Percentiles rank a stretch among this genome's conserved stretches.
These are phyloP conservation scores for Schwanniomyces vanrijiae DNA, from an alignment of 805 yeast genomes.

Conservation along the genomic window DNA sequence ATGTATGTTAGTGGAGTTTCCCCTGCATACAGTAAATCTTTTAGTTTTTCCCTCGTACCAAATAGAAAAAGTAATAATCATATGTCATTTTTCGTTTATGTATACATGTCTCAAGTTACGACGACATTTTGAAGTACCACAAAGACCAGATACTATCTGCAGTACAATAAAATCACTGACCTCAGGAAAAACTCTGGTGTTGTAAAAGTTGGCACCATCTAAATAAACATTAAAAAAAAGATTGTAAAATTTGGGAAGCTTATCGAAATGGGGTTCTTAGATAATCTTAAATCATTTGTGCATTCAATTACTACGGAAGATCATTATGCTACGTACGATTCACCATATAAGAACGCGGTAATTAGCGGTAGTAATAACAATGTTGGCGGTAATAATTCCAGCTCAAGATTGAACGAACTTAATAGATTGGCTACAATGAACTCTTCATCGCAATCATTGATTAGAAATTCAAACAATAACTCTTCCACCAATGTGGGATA, in stretches of 20 bases:
- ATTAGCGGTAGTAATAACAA: conserved; percentile 10
- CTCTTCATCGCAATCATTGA: conserved; percentile 29
- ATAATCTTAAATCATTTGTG: conserved; percentile 37
- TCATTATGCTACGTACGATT: conserved; percentile 57
- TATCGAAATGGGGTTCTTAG: conserved; percentile 35
- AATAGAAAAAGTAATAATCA: not conserved
- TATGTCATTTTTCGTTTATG: too few species aligned
- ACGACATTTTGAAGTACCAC: too few species aligned
- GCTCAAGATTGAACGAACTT: conserved; percentile 38
- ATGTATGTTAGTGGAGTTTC: too few species aligned
- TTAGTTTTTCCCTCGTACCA: too few species aligned
- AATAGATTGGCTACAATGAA: conserved; percentile 22
- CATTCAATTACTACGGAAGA: conserved; percentile 59
- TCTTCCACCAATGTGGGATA: conserved; percentile 26
- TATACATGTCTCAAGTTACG: too few species aligned
- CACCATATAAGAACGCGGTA: conserved; percentile 27
- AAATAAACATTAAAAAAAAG: not conserved
- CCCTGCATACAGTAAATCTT: too few species aligned
- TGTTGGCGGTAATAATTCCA: conserved; percentile 20
- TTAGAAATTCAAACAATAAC: conserved; percentile 13
- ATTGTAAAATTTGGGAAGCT: not conserved
- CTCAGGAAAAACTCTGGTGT: not conserved
- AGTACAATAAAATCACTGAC: conserved; percentile 1
- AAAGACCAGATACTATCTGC: too few species aligned
- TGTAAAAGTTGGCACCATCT: not conserved